Evolutionary conservation across 441 rosid genomes (phyloP), one percentile per base, ranked within the genome.

Genomic region (Populus hybrid): DNA sequence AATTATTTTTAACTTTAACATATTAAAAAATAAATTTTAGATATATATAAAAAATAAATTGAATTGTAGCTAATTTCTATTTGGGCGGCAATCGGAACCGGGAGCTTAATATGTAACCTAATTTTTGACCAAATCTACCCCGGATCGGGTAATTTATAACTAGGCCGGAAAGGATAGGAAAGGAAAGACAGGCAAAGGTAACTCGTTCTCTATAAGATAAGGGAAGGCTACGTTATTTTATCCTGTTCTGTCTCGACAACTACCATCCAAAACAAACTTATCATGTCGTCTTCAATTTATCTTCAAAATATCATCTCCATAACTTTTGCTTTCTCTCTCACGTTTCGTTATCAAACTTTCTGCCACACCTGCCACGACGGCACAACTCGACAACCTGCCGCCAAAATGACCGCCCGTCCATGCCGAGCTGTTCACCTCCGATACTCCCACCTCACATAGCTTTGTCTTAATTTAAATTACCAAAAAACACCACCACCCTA

Each of bases 291-390:
- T 9, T 63, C 65, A 63, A 63, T 63, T 63, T 23, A 63, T 63
- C 65, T 56, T 63, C 69, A 29, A 65, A n/a, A 50, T 40, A 40
- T 40, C 50, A 40, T 40, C 3, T 11, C 50, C 16, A 78, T 28
- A n/a, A 14, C 2, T 16, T 40, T 3, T 42, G 6, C 73, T 6
- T 4, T 68, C 16, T 31, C 36, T 73, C 16, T 71, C 66, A 53
- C 50, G 29, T 64, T 3, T 76, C 8, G 50, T 10, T 71, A 72
- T 76, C 67, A 40, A 67, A 11, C 61, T 45, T 68, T 64, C 72
- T 9, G 66, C 67, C 71, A 45, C 81, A 28, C 69, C 38, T 74
- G 83, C 88, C 82, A 80, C 73, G 53, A 63, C 80, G 84, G 81
- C 78, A 31, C 16, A 28, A 69, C 29, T 8, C 2, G 72, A 28